phyloP scores from a whole-genome alignment of 1,284 basidiomycete species.

The Heterobasidion parviporum region DNA sequence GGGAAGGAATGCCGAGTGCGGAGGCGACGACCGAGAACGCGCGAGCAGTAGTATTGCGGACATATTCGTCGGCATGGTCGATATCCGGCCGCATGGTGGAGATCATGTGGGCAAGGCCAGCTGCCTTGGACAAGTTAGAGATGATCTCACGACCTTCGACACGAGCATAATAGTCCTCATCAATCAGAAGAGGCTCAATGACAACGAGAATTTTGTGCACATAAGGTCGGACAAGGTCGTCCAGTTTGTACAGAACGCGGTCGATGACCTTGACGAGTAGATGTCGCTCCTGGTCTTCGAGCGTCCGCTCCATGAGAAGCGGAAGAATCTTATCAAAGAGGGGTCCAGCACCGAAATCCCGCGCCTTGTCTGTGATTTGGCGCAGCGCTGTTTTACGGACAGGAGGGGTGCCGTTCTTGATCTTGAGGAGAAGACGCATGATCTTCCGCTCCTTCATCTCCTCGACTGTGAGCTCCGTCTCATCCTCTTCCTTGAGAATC shows the following conservation, averaged over 20 bases:
- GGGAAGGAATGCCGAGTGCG: conserved; percentile 93
- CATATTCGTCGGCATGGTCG: conserved; percentile 99
- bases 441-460: conserved; percentile 99
- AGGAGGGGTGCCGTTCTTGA: conserved; percentile 98
- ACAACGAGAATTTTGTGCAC: conserved; percentile 99
- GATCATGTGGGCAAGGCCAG: conserved; percentile 99
- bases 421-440: conserved; percentile 98
- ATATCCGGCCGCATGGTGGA: conserved; percentile 99
- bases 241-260: conserved; percentile 97
- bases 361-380: conserved; percentile 99
- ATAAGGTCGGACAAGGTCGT: conserved; percentile 97
- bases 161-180: conserved; percentile 99
- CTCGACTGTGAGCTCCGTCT: conserved; percentile 91
- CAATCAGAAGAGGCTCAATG: conserved; percentile 97
- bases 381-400: conserved; percentile 96
- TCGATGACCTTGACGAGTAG: conserved; percentile 99
- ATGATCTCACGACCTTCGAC: conserved; percentile 99
- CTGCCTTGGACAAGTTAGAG: conserved; percentile 97
- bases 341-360: conserved; percentile 98
- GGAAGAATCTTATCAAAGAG: conserved; percentile 99
- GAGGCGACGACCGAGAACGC: conserved; percentile 99
- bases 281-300: conserved; percentile 99
- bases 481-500: conserved; percentile 91
- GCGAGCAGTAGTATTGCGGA: conserved; percentile 97
- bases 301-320: conserved; percentile 95